Evolutionary conservation across 768 basidiomycete genomes (phyloP).

Genomic region (Mrakia gelida): DNA sequence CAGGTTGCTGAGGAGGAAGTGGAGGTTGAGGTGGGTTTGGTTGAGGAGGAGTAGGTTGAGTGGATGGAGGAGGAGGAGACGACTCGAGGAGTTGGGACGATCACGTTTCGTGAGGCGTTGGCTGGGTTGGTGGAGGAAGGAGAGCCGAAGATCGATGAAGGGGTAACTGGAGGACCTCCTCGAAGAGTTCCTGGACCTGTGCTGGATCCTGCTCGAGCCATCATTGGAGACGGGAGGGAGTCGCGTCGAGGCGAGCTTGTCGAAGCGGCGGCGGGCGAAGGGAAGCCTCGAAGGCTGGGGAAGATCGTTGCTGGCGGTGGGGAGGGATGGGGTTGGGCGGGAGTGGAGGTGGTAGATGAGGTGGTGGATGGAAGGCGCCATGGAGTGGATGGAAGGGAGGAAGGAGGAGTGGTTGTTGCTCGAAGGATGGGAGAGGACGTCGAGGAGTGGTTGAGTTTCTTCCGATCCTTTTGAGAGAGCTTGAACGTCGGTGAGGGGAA

Average conservation of each 20-base stretch:
- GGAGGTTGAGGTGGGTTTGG: constrained; percentile 27
- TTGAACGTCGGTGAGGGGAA: constrained; percentile 28
- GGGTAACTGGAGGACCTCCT: not conserved
- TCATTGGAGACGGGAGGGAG: not conserved
- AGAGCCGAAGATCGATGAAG: not conserved
- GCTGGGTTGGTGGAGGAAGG: not conserved
- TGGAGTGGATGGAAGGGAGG: constrained; percentile 27
- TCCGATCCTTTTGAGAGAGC: constrained; percentile 33
- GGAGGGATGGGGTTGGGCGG: constrained; percentile 35
- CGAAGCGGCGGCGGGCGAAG: not conserved
- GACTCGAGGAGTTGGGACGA: constrained; percentile 31
- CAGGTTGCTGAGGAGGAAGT: constrained; percentile 49
- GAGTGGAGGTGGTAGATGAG: constrained; percentile 29
- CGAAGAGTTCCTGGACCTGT: not conserved
- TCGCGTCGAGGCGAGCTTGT: not conserved
- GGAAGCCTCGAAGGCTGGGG: constrained; percentile 37
- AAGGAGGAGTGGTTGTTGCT: constrained; percentile 16
- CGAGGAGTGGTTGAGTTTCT: constrained; percentile 23
- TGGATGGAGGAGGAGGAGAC: constrained; percentile 17
- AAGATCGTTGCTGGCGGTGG: constrained; percentile 39
- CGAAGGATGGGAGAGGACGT: constrained; percentile 28
- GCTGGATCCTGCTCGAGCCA: constrained; percentile 1
- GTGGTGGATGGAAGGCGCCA: constrained; percentile 28
- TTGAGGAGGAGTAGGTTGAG: constrained; percentile 33
- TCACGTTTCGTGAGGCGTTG: constrained; percentile 28